Percentiles rank a stretch among this genome's conserved stretches.
Conservation (phyloP, 2,329 filamentous ascomycete species). For the Beauveria bassiana region DNA sequence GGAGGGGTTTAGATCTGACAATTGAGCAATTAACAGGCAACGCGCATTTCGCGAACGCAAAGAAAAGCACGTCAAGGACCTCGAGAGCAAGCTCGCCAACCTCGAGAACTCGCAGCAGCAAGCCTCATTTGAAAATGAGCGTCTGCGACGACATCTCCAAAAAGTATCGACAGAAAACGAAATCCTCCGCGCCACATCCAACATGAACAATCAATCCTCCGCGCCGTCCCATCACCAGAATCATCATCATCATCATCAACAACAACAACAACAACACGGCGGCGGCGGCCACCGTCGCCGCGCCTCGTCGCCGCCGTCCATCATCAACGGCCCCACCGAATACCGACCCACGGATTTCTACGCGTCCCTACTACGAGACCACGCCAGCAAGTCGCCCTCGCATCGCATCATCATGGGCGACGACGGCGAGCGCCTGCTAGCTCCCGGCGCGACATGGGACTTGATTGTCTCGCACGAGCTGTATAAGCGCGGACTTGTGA, state of each 20-base stretch:
- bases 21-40: conserved; percentile 51
- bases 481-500: conserved; percentile 68
- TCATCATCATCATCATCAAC: background rate
- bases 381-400: conserved; percentile 55
- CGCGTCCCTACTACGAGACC: conserved; percentile 51
- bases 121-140: conserved; percentile 76
- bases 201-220: conserved; percentile 17
- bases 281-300: conserved; percentile 18
- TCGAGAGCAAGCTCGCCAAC: conserved; percentile 74
- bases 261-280: background rate
- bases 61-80: conserved; percentile 86
- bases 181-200: conserved; percentile 74
- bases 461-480: conserved; percentile 74
- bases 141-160: conserved; percentile 74
- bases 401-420: conserved; percentile 62
- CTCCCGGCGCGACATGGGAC: conserved; percentile 80
- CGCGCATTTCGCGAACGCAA: conserved; percentile 94
- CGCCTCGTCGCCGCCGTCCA: conserved; percentile 30
- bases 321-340: conserved; percentile 58
- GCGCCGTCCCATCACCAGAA: background rate
- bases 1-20: background rate
- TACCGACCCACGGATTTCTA: conserved; percentile 70
- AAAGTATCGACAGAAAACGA: conserved; percentile 86
- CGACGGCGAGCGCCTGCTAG: conserved; percentile 62
- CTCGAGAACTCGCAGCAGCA: conserved; percentile 68